phyloP scores from a whole-genome alignment of 2,329 filamentous ascomycete species.

The Sporothrix phasma region DNA sequence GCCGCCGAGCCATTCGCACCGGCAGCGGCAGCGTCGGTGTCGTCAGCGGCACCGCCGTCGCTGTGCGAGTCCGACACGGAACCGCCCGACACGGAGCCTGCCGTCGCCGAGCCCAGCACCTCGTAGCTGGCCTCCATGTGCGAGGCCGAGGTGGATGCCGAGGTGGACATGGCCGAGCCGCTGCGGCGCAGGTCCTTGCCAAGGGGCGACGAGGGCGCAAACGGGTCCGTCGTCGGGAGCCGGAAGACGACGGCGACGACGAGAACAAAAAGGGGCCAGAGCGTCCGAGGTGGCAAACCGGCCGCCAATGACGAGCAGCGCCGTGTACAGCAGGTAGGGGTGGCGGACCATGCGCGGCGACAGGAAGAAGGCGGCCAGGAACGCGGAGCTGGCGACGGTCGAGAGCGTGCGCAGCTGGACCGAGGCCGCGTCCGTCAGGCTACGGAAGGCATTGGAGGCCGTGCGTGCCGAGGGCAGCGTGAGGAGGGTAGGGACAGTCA shows the following conservation, averaged over 20 bases:
- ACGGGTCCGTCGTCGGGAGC: background rate
- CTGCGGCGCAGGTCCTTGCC: constrained; percentile 12
- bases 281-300: constrained; percentile 41
- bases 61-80: constrained; percentile 29
- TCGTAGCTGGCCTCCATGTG: constrained; percentile 65
- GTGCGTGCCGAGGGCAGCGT: constrained; percentile 65
- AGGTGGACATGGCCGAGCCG: constrained; percentile 18
- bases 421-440: constrained; percentile 53
- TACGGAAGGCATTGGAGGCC: constrained; percentile 60
- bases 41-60: constrained; percentile 29
- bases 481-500: constrained; percentile 72
- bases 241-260: constrained; percentile 20
- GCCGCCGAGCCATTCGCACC: constrained; percentile 35
- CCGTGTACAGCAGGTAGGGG: constrained; percentile 84
- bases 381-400: constrained; percentile 57
- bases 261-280: constrained; percentile 29
- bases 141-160: constrained; percentile 19
- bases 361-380: constrained; percentile 67
- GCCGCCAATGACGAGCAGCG: constrained; percentile 55
- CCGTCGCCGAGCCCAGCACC: constrained; percentile 30
- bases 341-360: constrained; percentile 68
- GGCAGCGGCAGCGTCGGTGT: constrained; percentile 26
- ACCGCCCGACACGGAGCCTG: constrained; percentile 12
- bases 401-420: constrained; percentile 59
- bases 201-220: constrained; percentile 20